A percentile compares a stretch with the other conserved stretches of the same genome.
Evolutionary conservation across 371 early-diverging fungal genomes (phyloP).

Genomic region (Mucor mucedo): DNA sequence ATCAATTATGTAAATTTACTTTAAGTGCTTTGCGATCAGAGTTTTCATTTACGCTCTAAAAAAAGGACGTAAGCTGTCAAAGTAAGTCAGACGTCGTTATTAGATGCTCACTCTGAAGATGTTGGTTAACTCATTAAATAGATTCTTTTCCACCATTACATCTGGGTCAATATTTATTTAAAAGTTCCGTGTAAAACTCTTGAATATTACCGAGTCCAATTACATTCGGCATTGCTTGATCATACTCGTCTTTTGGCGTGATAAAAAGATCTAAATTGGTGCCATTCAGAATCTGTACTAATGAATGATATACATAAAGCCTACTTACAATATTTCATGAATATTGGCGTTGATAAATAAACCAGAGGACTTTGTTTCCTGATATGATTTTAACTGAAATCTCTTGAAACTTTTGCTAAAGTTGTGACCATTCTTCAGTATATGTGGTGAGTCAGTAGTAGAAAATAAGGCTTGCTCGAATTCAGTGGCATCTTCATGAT

Average conservation of each 20-base stretch:
- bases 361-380: too few species aligned
- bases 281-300: too few species aligned
- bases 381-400: too few species aligned
- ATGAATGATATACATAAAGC: too few species aligned
- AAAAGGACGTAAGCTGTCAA: slow-evolving; percentile 24
- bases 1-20: too few species aligned
- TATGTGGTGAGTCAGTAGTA: slow-evolving; percentile 24
- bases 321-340: too few species aligned
- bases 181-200: slow-evolving; percentile 25
- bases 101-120: slow-evolving; percentile 31
- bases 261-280: too few species aligned
- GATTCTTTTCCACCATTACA: slow-evolving; percentile 23
- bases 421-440: slow-evolving; percentile 26
- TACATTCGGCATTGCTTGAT: slow-evolving; percentile 20
- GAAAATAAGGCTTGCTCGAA: slow-evolving; percentile 25
- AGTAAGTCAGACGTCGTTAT: slow-evolving; percentile 27
- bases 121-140: slow-evolving; percentile 22
- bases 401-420: slow-evolving; percentile 22
- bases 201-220: slow-evolving; percentile 25
- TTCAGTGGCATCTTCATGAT: slow-evolving; percentile 21
- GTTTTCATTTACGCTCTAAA: too few species aligned
- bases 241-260: not conserved
- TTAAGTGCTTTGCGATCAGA: too few species aligned
- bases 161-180: slow-evolving; percentile 24
- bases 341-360: not conserved